A percentile compares a stretch with the other conserved stretches of the same genome.
phyloP scores from a whole-genome alignment of 2,329 filamentous ascomycete species.

The Paraconiothyrium sp. region DNA sequence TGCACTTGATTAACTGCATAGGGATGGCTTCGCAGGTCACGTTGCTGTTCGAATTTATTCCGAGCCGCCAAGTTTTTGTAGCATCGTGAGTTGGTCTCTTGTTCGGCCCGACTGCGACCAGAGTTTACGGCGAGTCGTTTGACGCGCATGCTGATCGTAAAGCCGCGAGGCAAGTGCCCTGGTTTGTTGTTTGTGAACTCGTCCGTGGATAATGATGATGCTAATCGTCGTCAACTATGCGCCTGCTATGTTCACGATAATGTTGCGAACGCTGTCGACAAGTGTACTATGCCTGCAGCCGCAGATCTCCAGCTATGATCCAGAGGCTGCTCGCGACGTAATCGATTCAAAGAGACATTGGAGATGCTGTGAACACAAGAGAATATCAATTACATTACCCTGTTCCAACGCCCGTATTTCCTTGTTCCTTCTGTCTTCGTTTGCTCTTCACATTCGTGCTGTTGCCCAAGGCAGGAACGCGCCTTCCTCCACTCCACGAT shows the following conservation, averaged over 20 bases:
- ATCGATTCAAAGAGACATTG: neutral
- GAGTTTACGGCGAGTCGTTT: neutral
- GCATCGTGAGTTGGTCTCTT: neutral
- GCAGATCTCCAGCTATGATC: too few species aligned
- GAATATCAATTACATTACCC: neutral
- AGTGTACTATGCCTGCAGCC: too few species aligned
- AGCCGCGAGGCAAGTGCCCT: neutral
- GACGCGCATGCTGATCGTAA: neutral
- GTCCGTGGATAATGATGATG: neutral
- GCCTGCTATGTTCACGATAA: too few species aligned
- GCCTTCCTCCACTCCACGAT: slow-evolving; percentile 21
- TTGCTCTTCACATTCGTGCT: slow-evolving; percentile 1
- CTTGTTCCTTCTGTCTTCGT: slow-evolving; percentile 1
- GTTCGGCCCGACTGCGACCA: slow-evolving; percentile 2
- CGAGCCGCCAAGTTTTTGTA: neutral
- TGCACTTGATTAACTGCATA: slow-evolving; percentile 8
- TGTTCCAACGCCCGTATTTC: neutral
- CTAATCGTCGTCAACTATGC: too few species aligned
- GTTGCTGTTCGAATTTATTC: slow-evolving; percentile 6
- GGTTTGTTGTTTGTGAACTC: neutral
- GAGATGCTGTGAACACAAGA: neutral
- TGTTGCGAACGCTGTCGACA: too few species aligned
- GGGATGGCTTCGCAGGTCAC: slow-evolving; percentile 8
- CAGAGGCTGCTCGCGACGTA: neutral
- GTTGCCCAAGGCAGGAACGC: slow-evolving; percentile 17